Evolutionary conservation across 805 yeast genomes (phyloP), one percentile per base, ranked within the genome.

Genomic region (Nakazawaea ambrosiae): DNA sequence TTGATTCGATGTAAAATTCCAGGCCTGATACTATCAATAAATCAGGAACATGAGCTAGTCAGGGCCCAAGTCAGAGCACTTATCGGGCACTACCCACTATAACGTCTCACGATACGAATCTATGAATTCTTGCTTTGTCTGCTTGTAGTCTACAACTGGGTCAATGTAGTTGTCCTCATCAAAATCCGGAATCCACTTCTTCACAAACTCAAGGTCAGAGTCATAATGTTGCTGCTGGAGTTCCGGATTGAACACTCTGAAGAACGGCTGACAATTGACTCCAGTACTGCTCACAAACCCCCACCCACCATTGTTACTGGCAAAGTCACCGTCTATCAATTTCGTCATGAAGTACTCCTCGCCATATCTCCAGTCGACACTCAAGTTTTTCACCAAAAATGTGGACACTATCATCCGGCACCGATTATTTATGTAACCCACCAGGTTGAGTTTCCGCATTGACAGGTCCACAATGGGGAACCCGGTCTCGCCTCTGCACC

Each of bases 271-370:
- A 1, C 74, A 67, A 46, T 71, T 75, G 12, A 70, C 64, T 1
- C 78, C 78, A 1, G 70, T 65, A 42, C 73, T 63, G 3, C 75
- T 62, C 29, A 69, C 57, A 50, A 72, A 72, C 1, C 74, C 74
- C 81, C 80, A 75, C 2, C 80, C 80, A 6, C 75, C 78, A 32
- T 65, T 63, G 49, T 75, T 75, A 29, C 75, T 70, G 22, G 73
- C 63, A 43, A 71, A 61, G 48, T 75, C 81, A 19, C 68, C 68
- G 49, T 75, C 80, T 1, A 72, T 50, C 33, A 75, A 55, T 39
- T 63, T 62, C 44, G 61, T 58, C 48, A 68, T 61, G 48, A 75
- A 75, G 59, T 65, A 74, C 25, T 57, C 53, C 45, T 72, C 75
- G 0, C 81, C 81, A 50, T 63, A 57, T 34, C 78, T 60, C 75